Base-by-base conservation (phyloP, 2,329 filamentous ascomycete genomes). In the Aspergillus floridensis region DNA sequence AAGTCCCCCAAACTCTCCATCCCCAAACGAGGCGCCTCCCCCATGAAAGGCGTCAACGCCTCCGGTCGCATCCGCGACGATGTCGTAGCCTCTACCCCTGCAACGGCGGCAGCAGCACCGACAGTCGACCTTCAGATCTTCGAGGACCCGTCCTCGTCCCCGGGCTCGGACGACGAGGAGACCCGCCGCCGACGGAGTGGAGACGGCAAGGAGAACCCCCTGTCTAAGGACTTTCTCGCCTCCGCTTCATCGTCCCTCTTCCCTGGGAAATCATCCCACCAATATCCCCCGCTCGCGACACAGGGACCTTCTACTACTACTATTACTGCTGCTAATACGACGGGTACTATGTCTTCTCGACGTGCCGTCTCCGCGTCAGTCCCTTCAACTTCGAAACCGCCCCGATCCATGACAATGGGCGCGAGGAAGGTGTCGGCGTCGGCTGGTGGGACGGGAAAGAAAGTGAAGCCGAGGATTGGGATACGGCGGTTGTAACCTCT, bases 1-100 rank as follows among this genome's bases (percentile, higher is more conserved):
- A 78, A 78, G 64, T 73, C 74, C 1, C 73, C 74, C 0, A 76
- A 74, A 60, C 69, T 73, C 19, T 66, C 67, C 11, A 57, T 70
- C 6, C 61, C 66, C 14, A 44, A 44, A 19, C 38, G 16, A 16
- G 38, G 38, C n/a, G 38, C 14, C 38, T 44, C 38, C 6, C 38
- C 38, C 6, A 61, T 60, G 31, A 65, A 59, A 35, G 63, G 67
- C 26, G 48, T 62, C 50, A 74, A 72, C 49, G 55, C 66, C 3
- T 65, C 68, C 0, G 63, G 63, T 5, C 68, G 67, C 32, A 53
- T 69, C 11, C 65, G 65, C n/a, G 64, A 71, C 29, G 67, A 70
- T 8, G 54, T 12, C 2, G 4, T 35, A 12, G 32, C 32, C 12
- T 19, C 14, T 11, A 35, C 32, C 32, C 11, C 8, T 64, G 63